A percentile compares a stretch with the other conserved stretches of the same genome.
Evolutionary conservation across 2,329 filamentous ascomycete species (phyloP).

Genomic region (Pyricularia sp.): DNA sequence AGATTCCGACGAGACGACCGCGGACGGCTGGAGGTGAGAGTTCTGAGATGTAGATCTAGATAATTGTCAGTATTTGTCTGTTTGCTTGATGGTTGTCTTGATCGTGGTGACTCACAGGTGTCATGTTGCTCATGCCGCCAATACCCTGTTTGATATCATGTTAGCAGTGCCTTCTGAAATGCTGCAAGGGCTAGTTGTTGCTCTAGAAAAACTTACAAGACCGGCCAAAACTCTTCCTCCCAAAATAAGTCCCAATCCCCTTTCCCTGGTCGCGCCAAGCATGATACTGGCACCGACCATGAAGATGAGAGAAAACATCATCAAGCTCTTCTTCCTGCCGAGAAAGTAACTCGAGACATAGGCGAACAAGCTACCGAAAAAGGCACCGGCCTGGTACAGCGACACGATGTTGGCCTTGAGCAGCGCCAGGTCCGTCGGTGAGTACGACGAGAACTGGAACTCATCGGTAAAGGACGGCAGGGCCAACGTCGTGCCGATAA

Average conservation of each 20-base stretch:
- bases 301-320: conserved; percentile 54
- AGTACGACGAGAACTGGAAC: conserved; percentile 51
- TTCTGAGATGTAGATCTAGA: conserved; percentile 47
- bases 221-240: conserved; percentile 55
- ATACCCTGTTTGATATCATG: neutral
- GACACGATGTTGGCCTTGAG: conserved; percentile 70
- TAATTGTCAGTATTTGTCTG: neutral
- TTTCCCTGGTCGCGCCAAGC: conserved; percentile 52
- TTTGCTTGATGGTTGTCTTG: neutral
- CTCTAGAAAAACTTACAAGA: neutral
- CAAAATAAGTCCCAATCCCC: conserved; percentile 56
- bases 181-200: no score
- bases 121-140: neutral
- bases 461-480: conserved; percentile 60
- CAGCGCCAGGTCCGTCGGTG: conserved; percentile 37
- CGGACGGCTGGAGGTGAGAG: conserved; percentile 53
- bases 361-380: conserved; percentile 67
- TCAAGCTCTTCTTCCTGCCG: conserved; percentile 56
- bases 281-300: conserved; percentile 63
- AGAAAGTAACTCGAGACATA: conserved; percentile 58
- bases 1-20: conserved; percentile 58
- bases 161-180: no score
- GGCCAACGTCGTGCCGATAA: conserved; percentile 69
- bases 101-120: neutral
- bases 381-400: conserved; percentile 73